Base-by-base conservation (phyloP, 495 filamentous ascomycete genomes). In the Baudoinia panamericana region DNA sequence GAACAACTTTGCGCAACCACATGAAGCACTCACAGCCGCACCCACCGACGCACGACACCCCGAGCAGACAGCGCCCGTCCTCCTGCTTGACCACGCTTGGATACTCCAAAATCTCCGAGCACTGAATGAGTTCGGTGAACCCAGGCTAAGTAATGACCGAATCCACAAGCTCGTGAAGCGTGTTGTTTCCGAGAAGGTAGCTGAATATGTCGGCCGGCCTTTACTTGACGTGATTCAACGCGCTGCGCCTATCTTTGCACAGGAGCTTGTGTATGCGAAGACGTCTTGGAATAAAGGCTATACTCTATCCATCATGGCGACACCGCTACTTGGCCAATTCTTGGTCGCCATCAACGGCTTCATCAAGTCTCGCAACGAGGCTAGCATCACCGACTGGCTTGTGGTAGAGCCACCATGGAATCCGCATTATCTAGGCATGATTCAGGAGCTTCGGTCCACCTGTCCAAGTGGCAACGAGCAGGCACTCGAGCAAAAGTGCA, bases 341-440 rank as follows among this genome's bases (percentile, higher is more conserved):
- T 62, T 80, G 6, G 50, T 47, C 13, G 68, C 68, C 30, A 56
- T 81, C 18, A 61, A 65, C 13, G 60, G 63, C 16, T 62, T 80
- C 16, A 56, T 82, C 11, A 62, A 59, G 25, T 62, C 59, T 10
- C 69, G 66, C 44, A 63, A 82, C 58, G 73, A 71, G 24, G 48
- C 45, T 15, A 57, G 70, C 30, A 54, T 82, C 5, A 64, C 72
- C 46, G 63, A 71, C 31, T 78, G 67, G 46, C 57, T 83, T 9
- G 63, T 72, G 32, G 67, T 80, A 46, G 77, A 82, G 49, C 78
- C 78, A 6, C 76, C 75, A 11, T 60, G 78, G 15, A 65, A 74
- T 3, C 66, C 72, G 4, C 65, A 76, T 9, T 92, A 90, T 60
- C 60, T 64, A 37, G 63, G 71, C 30, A 78, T 93, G 54, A 71